These are phyloP conservation scores for Lipomyces starkeyi DNA, from an alignment of 805 yeast species.

Conservation along the genomic window DNA sequence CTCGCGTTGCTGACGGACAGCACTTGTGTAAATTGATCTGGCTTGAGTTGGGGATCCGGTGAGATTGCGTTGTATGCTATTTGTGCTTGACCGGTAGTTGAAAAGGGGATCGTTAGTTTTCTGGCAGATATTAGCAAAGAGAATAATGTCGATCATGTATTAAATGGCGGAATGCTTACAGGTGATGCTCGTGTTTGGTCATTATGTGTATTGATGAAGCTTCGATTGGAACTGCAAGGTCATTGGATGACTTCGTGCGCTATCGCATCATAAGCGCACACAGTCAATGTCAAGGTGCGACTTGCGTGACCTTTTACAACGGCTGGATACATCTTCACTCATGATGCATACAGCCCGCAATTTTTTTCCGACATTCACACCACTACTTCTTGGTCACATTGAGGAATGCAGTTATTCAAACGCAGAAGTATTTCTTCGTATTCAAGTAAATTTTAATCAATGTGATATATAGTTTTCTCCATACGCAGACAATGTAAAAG, in stretches of 20 bases:
- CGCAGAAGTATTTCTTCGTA: background rate
- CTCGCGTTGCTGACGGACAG: constrained; percentile 46
- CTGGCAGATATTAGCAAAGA: constrained; percentile 36
- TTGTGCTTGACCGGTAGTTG: constrained; percentile 59
- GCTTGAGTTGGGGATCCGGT: constrained; percentile 84
- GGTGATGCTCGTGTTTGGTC: background rate
- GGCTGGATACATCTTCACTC: too few relatives aligned
- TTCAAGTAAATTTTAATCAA: too few relatives aligned
- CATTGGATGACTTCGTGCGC: too few relatives aligned
- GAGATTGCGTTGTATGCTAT: constrained; percentile 65
- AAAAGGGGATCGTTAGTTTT: constrained; percentile 67
- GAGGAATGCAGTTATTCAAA: background rate
- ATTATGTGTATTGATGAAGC: background rate
- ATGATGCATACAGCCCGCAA: too few relatives aligned
- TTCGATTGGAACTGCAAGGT: background rate
- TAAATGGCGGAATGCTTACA: background rate
- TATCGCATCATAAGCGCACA: too few relatives aligned
- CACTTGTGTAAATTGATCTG: constrained; percentile 62
- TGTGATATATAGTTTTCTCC: background rate
- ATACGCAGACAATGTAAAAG: background rate
- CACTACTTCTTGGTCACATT: background rate
- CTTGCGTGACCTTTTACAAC: too few relatives aligned
- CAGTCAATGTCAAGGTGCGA: too few relatives aligned
- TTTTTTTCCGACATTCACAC: too few relatives aligned
- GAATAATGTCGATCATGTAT: background rate